Percentiles rank a stretch among this genome's conserved stretches.
These are phyloP conservation scores for Trifolium dubium DNA, from an alignment of 306 rosid genomes.

Conservation along the genomic window DNA sequence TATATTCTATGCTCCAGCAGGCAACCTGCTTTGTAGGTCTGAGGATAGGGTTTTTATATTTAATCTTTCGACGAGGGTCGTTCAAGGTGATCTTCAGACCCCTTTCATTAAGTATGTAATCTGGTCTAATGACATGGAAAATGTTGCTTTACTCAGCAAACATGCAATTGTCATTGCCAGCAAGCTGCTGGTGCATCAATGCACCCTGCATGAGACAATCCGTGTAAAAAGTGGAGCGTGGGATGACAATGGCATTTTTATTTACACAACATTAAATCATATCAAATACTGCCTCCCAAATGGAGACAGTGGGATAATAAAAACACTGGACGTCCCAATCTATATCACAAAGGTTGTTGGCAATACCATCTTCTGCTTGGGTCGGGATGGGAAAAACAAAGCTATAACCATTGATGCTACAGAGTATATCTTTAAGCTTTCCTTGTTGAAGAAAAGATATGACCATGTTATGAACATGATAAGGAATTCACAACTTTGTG, in stretches of 20 bases:
- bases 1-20: slow-evolving; percentile 88
- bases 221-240: slow-evolving; percentile 96
- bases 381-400: slow-evolving; percentile 86
- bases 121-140: slow-evolving; percentile 92
- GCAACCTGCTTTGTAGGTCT: slow-evolving; percentile 81
- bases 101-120: slow-evolving; percentile 82
- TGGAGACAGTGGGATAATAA: slow-evolving; percentile 91
- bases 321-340: slow-evolving; percentile 86
- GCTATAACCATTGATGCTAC: slow-evolving; percentile 79
- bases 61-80: slow-evolving; percentile 78
- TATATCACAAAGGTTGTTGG: slow-evolving; percentile 87
- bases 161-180: slow-evolving; percentile 85
- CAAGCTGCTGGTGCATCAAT: slow-evolving; percentile 89
- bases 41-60: slow-evolving; percentile 85
- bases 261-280: slow-evolving; percentile 87
- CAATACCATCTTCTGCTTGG: slow-evolving; percentile 80
- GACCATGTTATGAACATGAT: slow-evolving; percentile 95
- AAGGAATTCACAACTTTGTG: slow-evolving; percentile 89
- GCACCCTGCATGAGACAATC: slow-evolving; percentile 95
- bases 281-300: slow-evolving; percentile 90
- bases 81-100: slow-evolving; percentile 86
- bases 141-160: slow-evolving; percentile 91
- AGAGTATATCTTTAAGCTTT: slow-evolving; percentile 85
- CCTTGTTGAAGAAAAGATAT: slow-evolving; percentile 71
- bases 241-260: slow-evolving; percentile 96